Conservation (phyloP, 2,329 filamentous ascomycete species). For the Colletotrichum sp. region DNA sequence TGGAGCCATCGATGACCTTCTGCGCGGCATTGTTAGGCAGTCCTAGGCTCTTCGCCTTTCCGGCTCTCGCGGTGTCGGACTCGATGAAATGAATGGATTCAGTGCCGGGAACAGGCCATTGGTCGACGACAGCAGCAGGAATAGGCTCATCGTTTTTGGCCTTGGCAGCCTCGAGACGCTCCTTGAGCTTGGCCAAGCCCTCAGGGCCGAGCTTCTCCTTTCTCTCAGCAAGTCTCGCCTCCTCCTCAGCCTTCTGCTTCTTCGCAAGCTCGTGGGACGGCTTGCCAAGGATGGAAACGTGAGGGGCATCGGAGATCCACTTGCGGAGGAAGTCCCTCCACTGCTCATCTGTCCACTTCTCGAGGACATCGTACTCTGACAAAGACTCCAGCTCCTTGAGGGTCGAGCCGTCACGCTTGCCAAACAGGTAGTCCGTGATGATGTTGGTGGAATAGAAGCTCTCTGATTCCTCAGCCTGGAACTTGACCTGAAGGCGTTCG, state of each 20-base stretch:
- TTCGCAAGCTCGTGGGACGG: slow-evolving; percentile 82
- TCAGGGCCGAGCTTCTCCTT: slow-evolving; percentile 82
- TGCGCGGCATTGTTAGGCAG: slow-evolving; percentile 73
- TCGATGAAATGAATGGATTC: slow-evolving; percentile 96
- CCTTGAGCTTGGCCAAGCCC: slow-evolving; percentile 75
- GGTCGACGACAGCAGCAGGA: slow-evolving; percentile 78
- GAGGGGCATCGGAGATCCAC: slow-evolving; percentile 85
- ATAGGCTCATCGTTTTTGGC: slow-evolving; percentile 88
- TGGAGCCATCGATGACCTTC: slow-evolving; percentile 73
- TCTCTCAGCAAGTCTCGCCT: slow-evolving; percentile 77
- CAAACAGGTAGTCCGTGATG: slow-evolving; percentile 92
- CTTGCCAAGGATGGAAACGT: slow-evolving; percentile 86
- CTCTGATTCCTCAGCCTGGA: slow-evolving; percentile 80
- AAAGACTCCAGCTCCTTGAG: slow-evolving; percentile 64
- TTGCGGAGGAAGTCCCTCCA: slow-evolving; percentile 84
- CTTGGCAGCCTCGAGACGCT: slow-evolving; percentile 83
- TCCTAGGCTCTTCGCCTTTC: slow-evolving; percentile 76
- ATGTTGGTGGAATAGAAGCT: slow-evolving; percentile 84
- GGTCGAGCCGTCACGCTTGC: slow-evolving; percentile 81
- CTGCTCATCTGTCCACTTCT: slow-evolving; percentile 80
- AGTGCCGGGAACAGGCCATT: slow-evolving; percentile 81
- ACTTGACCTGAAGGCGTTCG: slow-evolving; percentile 82
- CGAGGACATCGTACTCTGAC: slow-evolving; percentile 70
- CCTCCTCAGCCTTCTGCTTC: slow-evolving; percentile 82
- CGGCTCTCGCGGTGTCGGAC: slow-evolving; percentile 83